Conservation (phyloP, 2,329 filamentous ascomycete genomes). For the Emydomyces testavorans region DNA sequence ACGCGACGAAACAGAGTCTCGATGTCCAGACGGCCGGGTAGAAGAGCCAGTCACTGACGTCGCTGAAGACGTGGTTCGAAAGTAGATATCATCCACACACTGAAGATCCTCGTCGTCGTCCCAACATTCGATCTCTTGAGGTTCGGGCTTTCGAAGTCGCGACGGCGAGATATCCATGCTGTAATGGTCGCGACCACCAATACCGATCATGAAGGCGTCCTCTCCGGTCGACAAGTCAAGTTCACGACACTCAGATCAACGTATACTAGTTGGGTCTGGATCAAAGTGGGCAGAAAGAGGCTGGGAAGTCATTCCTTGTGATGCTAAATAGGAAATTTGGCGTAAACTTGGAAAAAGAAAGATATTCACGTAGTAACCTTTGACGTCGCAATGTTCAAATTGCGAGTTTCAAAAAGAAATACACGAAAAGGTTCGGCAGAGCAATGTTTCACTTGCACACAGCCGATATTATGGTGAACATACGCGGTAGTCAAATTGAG, state of each 20-base stretch:
- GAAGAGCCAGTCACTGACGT: slow-evolving; percentile 37
- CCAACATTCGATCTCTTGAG: slow-evolving; percentile 38
- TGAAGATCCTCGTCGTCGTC: slow-evolving; percentile 41
- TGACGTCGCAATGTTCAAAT: slow-evolving; percentile 5
- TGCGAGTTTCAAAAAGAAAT: slow-evolving; percentile 1
- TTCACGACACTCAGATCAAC: slow-evolving; percentile 3
- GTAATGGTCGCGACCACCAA: background rate
- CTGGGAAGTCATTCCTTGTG: slow-evolving; percentile 13
- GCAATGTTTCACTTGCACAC: slow-evolving; percentile 11
- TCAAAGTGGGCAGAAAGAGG: slow-evolving; percentile 8
- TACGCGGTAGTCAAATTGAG: background rate
- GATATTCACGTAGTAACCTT: slow-evolving; percentile 1
- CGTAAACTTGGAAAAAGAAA: slow-evolving; percentile 1
- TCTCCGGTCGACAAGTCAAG: background rate
- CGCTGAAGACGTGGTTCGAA: slow-evolving; percentile 36
- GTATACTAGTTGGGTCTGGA: slow-evolving; percentile 6
- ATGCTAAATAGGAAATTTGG: background rate
- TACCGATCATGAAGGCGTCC: background rate
- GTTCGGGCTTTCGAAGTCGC: slow-evolving; percentile 25
- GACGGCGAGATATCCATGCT: slow-evolving; percentile 32
- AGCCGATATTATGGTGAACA: slow-evolving; percentile 6
- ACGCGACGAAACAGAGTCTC: slow-evolving; percentile 72
- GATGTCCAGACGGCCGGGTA: slow-evolving; percentile 38
- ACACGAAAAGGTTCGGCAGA: slow-evolving; percentile 5
- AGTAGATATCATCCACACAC: slow-evolving; percentile 36